Evolutionary conservation across 2,329 filamentous ascomycete species (phyloP), one percentile per base, ranked within the genome.

Genomic region (Kalmusia sp.): DNA sequence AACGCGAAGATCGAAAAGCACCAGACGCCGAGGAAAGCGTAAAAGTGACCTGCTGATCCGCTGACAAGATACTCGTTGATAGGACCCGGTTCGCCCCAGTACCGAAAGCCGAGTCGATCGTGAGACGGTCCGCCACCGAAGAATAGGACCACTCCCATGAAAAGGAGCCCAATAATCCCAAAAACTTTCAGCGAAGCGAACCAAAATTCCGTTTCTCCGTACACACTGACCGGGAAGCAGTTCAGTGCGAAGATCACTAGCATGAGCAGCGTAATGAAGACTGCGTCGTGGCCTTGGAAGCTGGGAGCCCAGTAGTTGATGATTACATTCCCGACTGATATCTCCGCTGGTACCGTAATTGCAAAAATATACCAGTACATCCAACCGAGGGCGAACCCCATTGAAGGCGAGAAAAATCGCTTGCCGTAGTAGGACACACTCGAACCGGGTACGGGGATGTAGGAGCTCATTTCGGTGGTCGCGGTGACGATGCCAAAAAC

Each of bases 1-100:
- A 71, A 71, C 19, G 65, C 43, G 51, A 62, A 25, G 76, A 77
- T 6, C 78, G 77, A 39, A 79, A 77, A 49, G 79, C 75, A 33
- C 85, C 77, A 31, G 80, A 78, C 9, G 73, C 75, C 74, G 80
- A 85, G 64, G 80, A 84, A 6, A 79, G 82, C 3, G 88, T 77
- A 65, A 63, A 90, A 89, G 4, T 77, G 75, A 6, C 86, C 87
- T 77, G 77, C 82, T 2, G 65, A 61, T 1, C 83, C 84, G 0
- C 73, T 72, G 2, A 78, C 78, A n/a, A 89, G 81, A 64, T 87
- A 84, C 62, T 87, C 83, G 31, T 87, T 85, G 64, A 88, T 87
- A 0, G 86, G 82, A 1, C 85, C 86, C 0, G 87, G 87, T 19
- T 84, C 68, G 41, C 74, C 80, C 88, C 88, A 91, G 70, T 88